phyloP scores from a whole-genome alignment of 139 green algal genomes.

The Chlamydomonas incerta region DNA sequence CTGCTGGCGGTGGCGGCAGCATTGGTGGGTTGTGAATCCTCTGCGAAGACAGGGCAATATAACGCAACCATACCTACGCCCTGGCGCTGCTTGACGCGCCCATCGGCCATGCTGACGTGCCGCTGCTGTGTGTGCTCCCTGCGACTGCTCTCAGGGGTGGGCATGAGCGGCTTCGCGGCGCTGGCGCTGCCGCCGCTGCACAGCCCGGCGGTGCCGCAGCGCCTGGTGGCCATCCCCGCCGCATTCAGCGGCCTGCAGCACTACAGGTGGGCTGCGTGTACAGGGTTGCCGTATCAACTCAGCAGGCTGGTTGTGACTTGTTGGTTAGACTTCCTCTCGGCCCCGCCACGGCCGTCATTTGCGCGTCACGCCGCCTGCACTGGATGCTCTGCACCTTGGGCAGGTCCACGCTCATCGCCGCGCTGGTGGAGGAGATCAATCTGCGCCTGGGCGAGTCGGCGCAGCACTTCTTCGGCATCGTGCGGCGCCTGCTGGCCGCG shows the following conservation, averaged over 20 bases:
- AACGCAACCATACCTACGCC: too few relatives aligned
- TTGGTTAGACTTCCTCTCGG: too few relatives aligned
- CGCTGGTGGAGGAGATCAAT: conserved; percentile 71
- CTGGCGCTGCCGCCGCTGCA: conserved; percentile 15
- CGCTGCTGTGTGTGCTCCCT: too few relatives aligned
- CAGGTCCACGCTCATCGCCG: conserved; percentile 33
- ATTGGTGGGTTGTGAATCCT: too few relatives aligned
- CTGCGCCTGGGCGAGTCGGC: conserved; percentile 54
- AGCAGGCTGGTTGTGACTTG: too few relatives aligned
- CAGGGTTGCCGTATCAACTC: too few relatives aligned
- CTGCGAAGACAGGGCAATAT: too few relatives aligned
- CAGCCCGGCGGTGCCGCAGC: neutral
- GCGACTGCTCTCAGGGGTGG: too few relatives aligned
- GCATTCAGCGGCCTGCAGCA: conserved; percentile 39
- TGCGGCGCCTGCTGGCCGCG: conserved; percentile 11
- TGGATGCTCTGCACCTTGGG: neutral
- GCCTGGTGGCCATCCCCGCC: conserved; percentile 52
- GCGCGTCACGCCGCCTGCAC: neutral
- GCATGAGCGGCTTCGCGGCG: neutral
- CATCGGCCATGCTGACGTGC: too few relatives aligned
- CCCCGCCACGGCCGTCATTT: too few relatives aligned
- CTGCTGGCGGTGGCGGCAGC: too few relatives aligned
- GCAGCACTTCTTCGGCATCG: conserved; percentile 37
- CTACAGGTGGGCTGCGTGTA: conserved; percentile 55
- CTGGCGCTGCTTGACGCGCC: too few relatives aligned